A percentile compares a stretch with the other conserved stretches of the same genome.
Conservation (phyloP, 2,329 filamentous ascomycete species). For the Phaeosphaeriaceae sp. region DNA sequence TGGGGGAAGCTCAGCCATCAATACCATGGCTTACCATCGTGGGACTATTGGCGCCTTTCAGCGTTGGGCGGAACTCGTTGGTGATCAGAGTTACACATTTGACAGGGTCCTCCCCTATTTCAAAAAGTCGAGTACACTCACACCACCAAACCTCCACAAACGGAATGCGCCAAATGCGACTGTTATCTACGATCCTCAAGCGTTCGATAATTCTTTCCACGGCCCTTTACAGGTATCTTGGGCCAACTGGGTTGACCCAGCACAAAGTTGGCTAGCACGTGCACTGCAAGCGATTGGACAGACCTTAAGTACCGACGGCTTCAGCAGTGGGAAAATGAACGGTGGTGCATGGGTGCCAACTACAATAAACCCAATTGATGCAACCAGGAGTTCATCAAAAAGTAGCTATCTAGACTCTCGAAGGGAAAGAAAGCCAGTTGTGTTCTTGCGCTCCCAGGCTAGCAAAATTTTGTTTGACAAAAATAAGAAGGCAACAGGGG, state of each 20-base stretch:
- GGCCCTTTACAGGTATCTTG: slow-evolving; percentile 35
- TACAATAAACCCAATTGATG: slow-evolving; percentile 38
- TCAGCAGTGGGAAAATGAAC: slow-evolving; percentile 30
- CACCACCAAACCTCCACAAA: slow-evolving; percentile 20
- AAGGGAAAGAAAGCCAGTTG: slow-evolving; percentile 5
- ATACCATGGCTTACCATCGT: slow-evolving; percentile 32
- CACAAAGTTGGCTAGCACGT: slow-evolving; percentile 29
- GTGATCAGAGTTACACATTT: slow-evolving; percentile 32
- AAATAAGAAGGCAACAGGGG: slow-evolving; percentile 28
- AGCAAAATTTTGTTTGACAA: slow-evolving; percentile 24
- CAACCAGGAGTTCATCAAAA: slow-evolving; percentile 29
- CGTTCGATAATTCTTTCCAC: slow-evolving; percentile 17
- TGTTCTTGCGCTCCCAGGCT: slow-evolving; percentile 19
- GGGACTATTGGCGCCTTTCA: slow-evolving; percentile 16
- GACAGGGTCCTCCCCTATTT: slow-evolving; percentile 34
- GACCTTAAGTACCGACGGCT: slow-evolving; percentile 17
- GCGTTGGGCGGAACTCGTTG: slow-evolving; percentile 23
- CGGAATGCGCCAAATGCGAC: slow-evolving; percentile 27
- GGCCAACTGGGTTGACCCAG: slow-evolving; percentile 35
- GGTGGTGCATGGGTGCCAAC: slow-evolving; percentile 30
- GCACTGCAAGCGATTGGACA: slow-evolving; percentile 30
- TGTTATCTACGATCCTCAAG: slow-evolving; percentile 20
- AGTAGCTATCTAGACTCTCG: slow-evolving; percentile 23
- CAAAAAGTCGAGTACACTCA: slow-evolving; percentile 36
- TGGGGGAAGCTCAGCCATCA: slow-evolving; percentile 35